phyloP scores from a whole-genome alignment of 2,329 filamentous ascomycete genomes.

The Exophiala viscosa region DNA sequence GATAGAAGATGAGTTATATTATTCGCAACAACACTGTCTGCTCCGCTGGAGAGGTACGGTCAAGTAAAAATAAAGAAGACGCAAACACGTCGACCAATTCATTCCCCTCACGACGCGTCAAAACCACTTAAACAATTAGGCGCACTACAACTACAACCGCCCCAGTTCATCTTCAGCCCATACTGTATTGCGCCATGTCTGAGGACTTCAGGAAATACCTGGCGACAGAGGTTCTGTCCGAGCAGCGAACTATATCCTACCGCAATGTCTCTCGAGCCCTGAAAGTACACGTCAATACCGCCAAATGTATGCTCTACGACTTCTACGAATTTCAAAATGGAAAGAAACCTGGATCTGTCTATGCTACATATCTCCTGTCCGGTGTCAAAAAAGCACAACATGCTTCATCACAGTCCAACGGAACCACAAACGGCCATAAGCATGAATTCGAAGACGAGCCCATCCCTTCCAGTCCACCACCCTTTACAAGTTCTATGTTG shows the following conservation, averaged over 20 bases:
- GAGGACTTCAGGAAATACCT: slow-evolving; percentile 66
- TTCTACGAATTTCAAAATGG: slow-evolving; percentile 76
- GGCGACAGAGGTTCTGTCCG: slow-evolving; percentile 70
- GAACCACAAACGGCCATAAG: slow-evolving; percentile 21
- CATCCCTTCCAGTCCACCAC: slow-evolving; percentile 58
- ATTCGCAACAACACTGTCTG: no score
- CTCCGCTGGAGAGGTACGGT: no score
- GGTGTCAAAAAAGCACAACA: slow-evolving; percentile 56
- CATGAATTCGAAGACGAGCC: slow-evolving; percentile 61
- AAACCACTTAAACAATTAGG: no score
- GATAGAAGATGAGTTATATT: no score
- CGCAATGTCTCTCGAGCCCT: slow-evolving; percentile 76
- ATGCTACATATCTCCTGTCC: slow-evolving; percentile 87
- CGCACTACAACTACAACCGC: no score
- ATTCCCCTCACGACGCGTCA: no score
- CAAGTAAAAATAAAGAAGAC: no score
- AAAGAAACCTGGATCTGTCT: slow-evolving; percentile 68
- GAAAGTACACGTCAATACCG: slow-evolving; percentile 77
- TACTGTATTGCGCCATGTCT: slow-evolving; percentile 8
- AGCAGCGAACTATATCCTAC: slow-evolving; percentile 74
- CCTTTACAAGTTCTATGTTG: slow-evolving; percentile 52
- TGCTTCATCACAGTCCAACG: slow-evolving; percentile 12
- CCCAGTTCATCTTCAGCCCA: not conserved
- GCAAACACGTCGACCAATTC: no score
- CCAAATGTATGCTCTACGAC: slow-evolving; percentile 87